Evolutionary conservation across 305 asterid species (phyloP).

Genomic region (Solanum hybrid): DNA sequence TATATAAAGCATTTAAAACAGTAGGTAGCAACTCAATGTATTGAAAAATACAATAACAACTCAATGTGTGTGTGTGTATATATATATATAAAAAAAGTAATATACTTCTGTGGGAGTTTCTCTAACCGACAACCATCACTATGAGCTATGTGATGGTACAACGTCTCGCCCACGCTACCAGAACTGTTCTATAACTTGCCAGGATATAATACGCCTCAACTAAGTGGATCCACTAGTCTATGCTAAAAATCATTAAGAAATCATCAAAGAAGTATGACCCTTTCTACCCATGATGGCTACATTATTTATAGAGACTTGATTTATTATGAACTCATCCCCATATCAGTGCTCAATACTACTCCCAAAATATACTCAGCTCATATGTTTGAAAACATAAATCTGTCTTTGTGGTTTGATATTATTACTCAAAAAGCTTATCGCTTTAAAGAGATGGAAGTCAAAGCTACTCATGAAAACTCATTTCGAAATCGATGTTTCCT

Average conservation of each 20-base stretch:
- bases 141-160: background rate
- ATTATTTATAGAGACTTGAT: background rate
- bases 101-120: background rate
- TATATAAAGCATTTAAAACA: too few relatives aligned
- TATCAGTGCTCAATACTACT: too few relatives aligned
- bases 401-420: too few relatives aligned
- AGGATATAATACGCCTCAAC: background rate
- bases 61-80: too few relatives aligned
- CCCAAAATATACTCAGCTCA: background rate
- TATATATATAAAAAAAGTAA: background rate
- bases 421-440: too few relatives aligned
- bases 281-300: background rate
- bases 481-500: too few relatives aligned
- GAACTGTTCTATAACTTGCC: background rate
- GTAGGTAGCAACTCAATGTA: too few relatives aligned
- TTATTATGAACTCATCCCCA: background rate
- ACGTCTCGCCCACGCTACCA: background rate
- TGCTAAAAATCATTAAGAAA: too few relatives aligned
- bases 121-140: background rate
- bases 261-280: background rate
- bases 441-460: too few relatives aligned
- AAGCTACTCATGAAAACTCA: too few relatives aligned
- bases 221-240: background rate
- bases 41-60: too few relatives aligned
- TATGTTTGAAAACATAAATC: background rate